Base-by-base conservation (phyloP, 345 rosid species). In the Erodium maritimum region DNA sequence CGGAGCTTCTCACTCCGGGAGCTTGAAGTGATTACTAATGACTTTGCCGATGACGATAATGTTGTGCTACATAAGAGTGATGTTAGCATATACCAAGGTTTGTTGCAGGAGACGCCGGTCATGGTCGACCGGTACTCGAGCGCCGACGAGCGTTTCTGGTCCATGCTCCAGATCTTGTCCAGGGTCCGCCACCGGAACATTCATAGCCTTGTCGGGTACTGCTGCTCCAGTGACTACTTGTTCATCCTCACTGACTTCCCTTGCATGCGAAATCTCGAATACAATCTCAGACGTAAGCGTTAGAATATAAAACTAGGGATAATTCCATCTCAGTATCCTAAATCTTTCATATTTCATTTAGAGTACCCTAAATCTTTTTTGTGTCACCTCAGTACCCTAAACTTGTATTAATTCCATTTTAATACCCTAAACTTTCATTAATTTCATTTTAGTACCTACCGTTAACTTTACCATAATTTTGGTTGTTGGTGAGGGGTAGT, bases 121-220 rank as follows among this genome's bases (percentile, higher is more conserved):
- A 4, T 69, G 6, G 61, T 80, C 19, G 52, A n/a, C 21, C 51
- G 68, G 7, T 73, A 70, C 58, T 12, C 0, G 3, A 70, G 65
- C 65, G 53, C 64, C 21, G 79, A 78, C 45, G 77, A 78, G 42
- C 64, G 69, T 0, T 71, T 75, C 60, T 75, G 82, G 80, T 59
- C 74, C 25, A 63, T 67, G 65, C 67, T 78, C 0, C 67, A 37
- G 65, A 73, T 80, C 48, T 79, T 80, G 46, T 67, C 68, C 21
- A 54, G 69, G 21, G 61, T 73, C 1, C 70, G 74, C 54, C 86
- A 81, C 57, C 61, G 75, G 54, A 78, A 75, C 18, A 73, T 81
- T 50, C 46, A 66, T 65, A 78, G 67, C 71, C 69, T 78, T 4
- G 59, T 78, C 19, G 86, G 80, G 17, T 71, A 71, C 63, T 71